A percentile compares a stretch with the other conserved stretches of the same genome.
phyloP scores from a whole-genome alignment of 2,329 filamentous ascomycete genomes.

The Penicillium brasilianum region DNA sequence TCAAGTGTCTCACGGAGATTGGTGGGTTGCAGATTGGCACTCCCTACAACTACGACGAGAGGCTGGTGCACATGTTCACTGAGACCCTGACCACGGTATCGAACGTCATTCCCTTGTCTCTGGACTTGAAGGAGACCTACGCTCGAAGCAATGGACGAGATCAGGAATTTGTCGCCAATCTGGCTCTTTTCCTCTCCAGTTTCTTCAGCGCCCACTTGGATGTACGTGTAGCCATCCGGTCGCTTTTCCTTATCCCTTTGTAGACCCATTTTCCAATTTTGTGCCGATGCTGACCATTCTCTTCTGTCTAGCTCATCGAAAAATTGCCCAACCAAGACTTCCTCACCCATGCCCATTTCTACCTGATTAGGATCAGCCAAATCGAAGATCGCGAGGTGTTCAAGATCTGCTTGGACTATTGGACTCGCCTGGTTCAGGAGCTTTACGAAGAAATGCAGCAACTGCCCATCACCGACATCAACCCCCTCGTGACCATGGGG shows the following conservation, averaged over 20 bases:
- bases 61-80: slow-evolving; percentile 97
- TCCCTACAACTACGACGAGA: slow-evolving; percentile 83
- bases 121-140: slow-evolving; percentile 92
- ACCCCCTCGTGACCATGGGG: slow-evolving; percentile 82
- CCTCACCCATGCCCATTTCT: slow-evolving; percentile 94
- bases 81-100: slow-evolving; percentile 92
- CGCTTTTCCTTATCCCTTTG: background rate
- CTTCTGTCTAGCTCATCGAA: slow-evolving; percentile 73
- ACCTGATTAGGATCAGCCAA: slow-evolving; percentile 96
- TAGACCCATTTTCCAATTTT: slow-evolving; percentile 3
- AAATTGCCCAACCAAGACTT: slow-evolving; percentile 94
- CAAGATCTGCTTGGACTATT: slow-evolving; percentile 99
- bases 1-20: slow-evolving; percentile 97
- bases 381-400: slow-evolving; percentile 99
- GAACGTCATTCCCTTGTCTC: slow-evolving; percentile 85
- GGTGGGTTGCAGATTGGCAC: slow-evolving; percentile 85
- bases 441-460: slow-evolving; percentile 99
- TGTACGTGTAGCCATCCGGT: slow-evolving; percentile 54
- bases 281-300: slow-evolving; percentile 15
- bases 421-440: slow-evolving; percentile 97
- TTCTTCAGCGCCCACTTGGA: slow-evolving; percentile 94
- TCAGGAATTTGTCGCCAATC: slow-evolving; percentile 96
- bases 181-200: slow-evolving; percentile 94
- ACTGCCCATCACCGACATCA: slow-evolving; percentile 89
- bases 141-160: slow-evolving; percentile 88